These are phyloP conservation scores for Oryza glumipatula DNA, from an alignment of 176 grass and related monocot species.

Conservation along the genomic window DNA sequence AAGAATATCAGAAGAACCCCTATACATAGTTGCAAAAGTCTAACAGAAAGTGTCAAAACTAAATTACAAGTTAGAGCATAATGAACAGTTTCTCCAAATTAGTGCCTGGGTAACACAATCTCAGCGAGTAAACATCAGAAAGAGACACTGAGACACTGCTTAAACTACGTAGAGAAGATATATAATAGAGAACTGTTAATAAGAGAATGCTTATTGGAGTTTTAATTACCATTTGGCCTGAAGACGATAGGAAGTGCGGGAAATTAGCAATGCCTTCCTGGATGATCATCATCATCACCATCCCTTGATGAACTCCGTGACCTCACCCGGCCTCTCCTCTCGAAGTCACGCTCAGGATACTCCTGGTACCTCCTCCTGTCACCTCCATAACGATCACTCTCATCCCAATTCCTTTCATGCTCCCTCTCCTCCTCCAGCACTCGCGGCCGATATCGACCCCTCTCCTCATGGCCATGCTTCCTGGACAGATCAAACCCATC, in stretches of 20 bases:
- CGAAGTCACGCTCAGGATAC: constrained; percentile 28
- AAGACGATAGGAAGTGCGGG: background rate
- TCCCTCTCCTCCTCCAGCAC: constrained; percentile 29
- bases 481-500: constrained; percentile 6
- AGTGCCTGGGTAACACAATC: background rate
- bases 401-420: constrained; percentile 33
- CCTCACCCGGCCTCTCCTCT: constrained; percentile 33
- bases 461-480: constrained; percentile 18
- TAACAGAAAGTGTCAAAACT: constrained; percentile 14
- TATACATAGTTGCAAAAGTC: background rate
- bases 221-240: constrained; percentile 44
- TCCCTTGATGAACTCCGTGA: constrained; percentile 48
- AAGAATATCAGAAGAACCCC: background rate
- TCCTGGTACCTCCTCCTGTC: constrained; percentile 34
- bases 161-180: background rate
- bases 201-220: background rate
- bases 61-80: constrained; percentile 16
- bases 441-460: background rate
- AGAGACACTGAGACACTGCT: background rate
- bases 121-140: constrained; percentile 1
- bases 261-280: constrained; percentile 21
- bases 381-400: constrained; percentile 38
- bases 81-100: constrained; percentile 9
- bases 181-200: background rate
- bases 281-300: constrained; percentile 40